Percentiles rank a stretch among this genome's conserved stretches.
phyloP scores from a whole-genome alignment of 164 flowering plant genomes.

The Aristolochia contorta region DNA sequence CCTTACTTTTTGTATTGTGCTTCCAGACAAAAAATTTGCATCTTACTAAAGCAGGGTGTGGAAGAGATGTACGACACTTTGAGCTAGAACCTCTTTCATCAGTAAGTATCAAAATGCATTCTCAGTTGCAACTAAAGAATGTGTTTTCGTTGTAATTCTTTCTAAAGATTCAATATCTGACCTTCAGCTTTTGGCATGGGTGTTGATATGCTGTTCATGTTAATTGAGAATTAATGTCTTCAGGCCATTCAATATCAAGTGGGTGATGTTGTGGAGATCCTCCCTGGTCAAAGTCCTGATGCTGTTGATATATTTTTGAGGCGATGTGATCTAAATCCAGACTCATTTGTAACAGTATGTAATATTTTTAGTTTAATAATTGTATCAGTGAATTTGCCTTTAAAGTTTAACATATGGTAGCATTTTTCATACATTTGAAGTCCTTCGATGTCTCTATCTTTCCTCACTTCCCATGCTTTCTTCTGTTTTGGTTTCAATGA shows the following conservation, averaged over 20 bases:
- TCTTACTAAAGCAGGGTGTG: constrained; percentile 39
- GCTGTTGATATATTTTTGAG: constrained; percentile 68
- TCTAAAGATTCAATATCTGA: neutral
- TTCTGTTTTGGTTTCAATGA: neutral
- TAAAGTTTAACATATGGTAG: neutral
- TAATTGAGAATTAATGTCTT: constrained; percentile 8
- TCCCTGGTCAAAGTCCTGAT: constrained; percentile 65
- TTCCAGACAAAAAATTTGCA: constrained; percentile 44
- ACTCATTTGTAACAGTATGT: constrained; percentile 60
- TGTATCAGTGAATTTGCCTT: neutral
- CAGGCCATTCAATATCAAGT: constrained; percentile 66
- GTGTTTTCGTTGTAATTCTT: neutral
- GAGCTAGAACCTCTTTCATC: constrained; percentile 75
- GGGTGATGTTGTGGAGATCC: constrained; percentile 85
- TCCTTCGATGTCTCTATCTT: neutral
- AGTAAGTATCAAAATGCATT: constrained; percentile 31
- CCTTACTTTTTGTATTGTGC: neutral
- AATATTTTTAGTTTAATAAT: neutral
- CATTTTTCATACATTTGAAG: neutral
- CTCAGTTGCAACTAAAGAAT: neutral
- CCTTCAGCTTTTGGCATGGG: neutral
- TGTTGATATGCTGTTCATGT: neutral
- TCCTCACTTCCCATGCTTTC: neutral
- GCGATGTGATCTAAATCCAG: constrained; percentile 77
- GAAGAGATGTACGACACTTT: constrained; percentile 80